Evolutionary conservation across 2,329 filamentous ascomycete genomes (phyloP), one percentile per base, ranked within the genome.

Genomic region (Botrytis tulipae): DNA sequence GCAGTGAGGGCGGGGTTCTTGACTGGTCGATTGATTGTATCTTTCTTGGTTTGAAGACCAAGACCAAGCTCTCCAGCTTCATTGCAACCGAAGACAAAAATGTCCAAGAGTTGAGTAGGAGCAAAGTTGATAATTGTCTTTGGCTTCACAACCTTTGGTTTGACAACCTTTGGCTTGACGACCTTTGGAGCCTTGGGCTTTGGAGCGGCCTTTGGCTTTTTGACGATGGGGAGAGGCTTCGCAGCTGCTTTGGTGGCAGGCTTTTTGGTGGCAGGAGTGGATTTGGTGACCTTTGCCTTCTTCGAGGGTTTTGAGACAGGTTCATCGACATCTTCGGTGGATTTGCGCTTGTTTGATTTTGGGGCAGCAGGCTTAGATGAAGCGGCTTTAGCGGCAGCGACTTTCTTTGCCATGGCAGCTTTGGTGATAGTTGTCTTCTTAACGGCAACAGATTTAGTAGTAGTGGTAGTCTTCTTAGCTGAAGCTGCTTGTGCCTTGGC

Each of bases 31-130:
- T 91, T 91, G 77, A 93, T 90, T 76, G 94, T 90, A 76, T 92
- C 89, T 42, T 87, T 86, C 82, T 85, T 87, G 77, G 88, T 88
- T 80, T 89, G 90, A 74, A 86, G 88, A 67, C 93, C 93, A 29
- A 96, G 87, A 57, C 93, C 93, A 60, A 96, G 90, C 84, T 96
- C 93, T 77, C 93, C 93, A 29, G 89, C 90, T 75, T 88, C 88
- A 46, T 93, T 93, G 80, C 93, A 92, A 71, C 93, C 93, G 78
- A 93, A 95, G 70, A 95, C 92, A 79, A 91, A 95, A 74, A 96
- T 85, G 78, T 94, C 89, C 74, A 95, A 86, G 51, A 85, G 84
- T 76, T 89, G 82, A 0, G 85, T 88, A 9, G 91, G 92, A 22
- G 87, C 85, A 40, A 87, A 81, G 81, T 93, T 94, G 82, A 92